Base-by-base conservation (phyloP, 2,329 filamentous ascomycete genomes). In the Madurella fahalii region DNA sequence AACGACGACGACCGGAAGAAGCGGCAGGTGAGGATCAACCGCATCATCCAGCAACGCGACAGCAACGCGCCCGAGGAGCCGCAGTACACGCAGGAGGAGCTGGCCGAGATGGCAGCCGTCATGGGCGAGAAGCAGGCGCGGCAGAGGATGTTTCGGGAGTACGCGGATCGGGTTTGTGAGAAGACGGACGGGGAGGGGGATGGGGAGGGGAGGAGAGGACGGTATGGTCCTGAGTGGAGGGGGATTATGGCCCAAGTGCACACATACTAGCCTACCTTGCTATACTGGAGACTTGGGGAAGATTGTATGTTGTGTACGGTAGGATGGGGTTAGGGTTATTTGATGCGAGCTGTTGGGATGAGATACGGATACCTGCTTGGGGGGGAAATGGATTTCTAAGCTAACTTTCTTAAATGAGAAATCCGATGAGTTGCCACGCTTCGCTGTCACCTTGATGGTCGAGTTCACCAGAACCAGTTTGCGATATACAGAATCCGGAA, bases 51-150 rank as follows among this genome's bases (percentile, higher is more conserved):
- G n/a, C 67, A 70, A 62, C 69, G 72, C 56, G 72, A 80, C 37
- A 71, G 74, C 48, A 78, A 79, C 46, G 67, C 79, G 17, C 73
- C 72, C 0, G 65, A 67, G 5, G 73, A 76, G 40, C 74, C 74
- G 31, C 69, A 73, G 48, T 58, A 61, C 34, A 61, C 57, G 9
- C 18, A 48, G 3, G 67, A 65, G 20, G 65, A 64, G 32, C 56
- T 64, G 47, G 57, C 53, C 37, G 59, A 61, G n/a, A 58, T 63
- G 2, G 43, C 47, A 9, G 25, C 31, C 32, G 45, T 37, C 5
- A 11, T 56, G 41, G 17, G 9, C 1, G 55, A 51, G 18, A 62
- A 61, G 60, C 41, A 42, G 50, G 50, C 42, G 45, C 47, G 47
- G 52, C 50, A 58, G 53, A 44, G 52, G 20, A 54, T 59, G 56